phyloP scores from a whole-genome alignment of 108 stramenopile species.

The Stephanodiscus minutulus region DNA sequence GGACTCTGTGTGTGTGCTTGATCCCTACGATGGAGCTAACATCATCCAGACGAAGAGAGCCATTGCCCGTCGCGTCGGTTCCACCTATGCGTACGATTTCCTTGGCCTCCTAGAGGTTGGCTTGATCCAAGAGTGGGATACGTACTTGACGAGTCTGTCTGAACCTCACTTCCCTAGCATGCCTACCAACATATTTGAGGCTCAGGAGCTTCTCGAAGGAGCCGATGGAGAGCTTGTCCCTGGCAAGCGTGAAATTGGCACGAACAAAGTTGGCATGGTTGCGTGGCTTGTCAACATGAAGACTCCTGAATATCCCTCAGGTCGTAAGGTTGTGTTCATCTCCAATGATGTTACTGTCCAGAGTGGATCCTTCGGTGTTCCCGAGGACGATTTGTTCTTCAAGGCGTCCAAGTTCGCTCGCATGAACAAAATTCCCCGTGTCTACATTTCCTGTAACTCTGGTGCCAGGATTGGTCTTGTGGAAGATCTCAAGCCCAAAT shows the following conservation, averaged over 20 bases:
- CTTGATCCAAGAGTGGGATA: constrained; percentile 79
- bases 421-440: constrained; percentile 87
- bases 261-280: constrained; percentile 98
- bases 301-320: constrained; percentile 97
- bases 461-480: constrained; percentile 98
- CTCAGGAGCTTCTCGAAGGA: constrained; percentile 80
- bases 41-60: constrained; percentile 94
- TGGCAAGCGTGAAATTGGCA: constrained; percentile 86
- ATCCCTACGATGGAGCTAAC: constrained; percentile 90
- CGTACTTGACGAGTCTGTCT: constrained; percentile 59
- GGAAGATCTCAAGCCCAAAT: constrained; percentile 95
- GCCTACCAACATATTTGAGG: constrained; percentile 69
- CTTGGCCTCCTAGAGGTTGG: constrained; percentile 95
- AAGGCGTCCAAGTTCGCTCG: constrained; percentile 92
- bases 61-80: constrained; percentile 95
- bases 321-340: constrained; percentile 95
- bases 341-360: constrained; percentile 98
- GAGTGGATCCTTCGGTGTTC: constrained; percentile 96
- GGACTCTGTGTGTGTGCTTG: constrained; percentile 84
- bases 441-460: constrained; percentile 97
- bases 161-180: constrained; percentile 50
- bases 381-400: constrained; percentile 94
- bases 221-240: constrained; percentile 72
- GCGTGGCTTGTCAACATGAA: constrained; percentile 92
- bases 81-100: constrained; percentile 98